Evolutionary conservation across 495 filamentous ascomycete species (phyloP).

Genomic region (Lophiostoma macrostomum): DNA sequence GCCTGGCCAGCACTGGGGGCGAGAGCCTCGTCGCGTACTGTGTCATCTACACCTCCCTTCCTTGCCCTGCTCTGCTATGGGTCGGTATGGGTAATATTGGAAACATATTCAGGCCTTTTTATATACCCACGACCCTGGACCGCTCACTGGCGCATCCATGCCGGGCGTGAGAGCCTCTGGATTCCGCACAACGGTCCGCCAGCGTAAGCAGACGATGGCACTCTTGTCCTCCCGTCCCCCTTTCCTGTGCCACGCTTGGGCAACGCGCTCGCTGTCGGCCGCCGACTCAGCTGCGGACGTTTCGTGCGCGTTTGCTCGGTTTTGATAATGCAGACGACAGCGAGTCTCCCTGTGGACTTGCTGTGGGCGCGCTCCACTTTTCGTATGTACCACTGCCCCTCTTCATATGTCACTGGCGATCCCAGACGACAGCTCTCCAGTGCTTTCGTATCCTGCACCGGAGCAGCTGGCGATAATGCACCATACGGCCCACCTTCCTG

Average conservation of each 20-base stretch:
- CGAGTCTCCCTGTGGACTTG: constrained; percentile 3
- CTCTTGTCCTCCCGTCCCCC: neutral
- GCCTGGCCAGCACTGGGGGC: neutral
- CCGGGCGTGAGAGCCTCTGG: constrained; percentile 2
- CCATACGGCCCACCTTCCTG: neutral
- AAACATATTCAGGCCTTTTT: constrained; percentile 14
- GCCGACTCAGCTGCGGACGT: neutral
- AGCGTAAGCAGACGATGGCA: neutral
- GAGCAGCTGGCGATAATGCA: too few species aligned
- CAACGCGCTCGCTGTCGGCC: constrained; percentile 2
- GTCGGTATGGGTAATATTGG: constrained; percentile 19
- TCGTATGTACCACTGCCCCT: constrained; percentile 3
- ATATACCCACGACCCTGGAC: constrained; percentile 12
- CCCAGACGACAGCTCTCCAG: neutral
- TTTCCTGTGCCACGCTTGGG: constrained; percentile 18
- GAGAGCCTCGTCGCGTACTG: neutral
- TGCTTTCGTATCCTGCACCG: neutral
- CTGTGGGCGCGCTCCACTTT: neutral
- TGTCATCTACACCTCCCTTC: neutral
- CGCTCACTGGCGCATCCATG: neutral
- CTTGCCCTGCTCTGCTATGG: neutral
- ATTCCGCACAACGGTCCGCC: constrained; percentile 7
- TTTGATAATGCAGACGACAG: neutral
- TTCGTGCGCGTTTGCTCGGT: constrained; percentile 7
- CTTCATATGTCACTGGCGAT: neutral